Evolutionary conservation across 2,329 filamentous ascomycete genomes (phyloP).

Genomic region (Neofusicoccum parvum): DNA sequence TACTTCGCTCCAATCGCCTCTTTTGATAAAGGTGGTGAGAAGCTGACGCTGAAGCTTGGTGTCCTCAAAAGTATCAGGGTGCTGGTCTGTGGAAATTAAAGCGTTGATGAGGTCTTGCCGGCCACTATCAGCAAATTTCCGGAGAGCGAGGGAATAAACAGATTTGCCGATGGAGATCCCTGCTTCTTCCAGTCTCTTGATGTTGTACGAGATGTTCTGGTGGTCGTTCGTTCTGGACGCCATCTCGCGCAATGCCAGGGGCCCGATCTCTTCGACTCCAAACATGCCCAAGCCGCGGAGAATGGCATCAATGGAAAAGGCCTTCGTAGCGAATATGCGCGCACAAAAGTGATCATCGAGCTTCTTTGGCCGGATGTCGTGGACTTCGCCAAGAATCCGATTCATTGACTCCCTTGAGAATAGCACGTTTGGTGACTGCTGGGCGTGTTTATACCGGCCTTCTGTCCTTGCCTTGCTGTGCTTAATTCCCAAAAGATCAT

Average conservation of each 20-base stretch:
- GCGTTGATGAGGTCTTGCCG: conserved; percentile 56
- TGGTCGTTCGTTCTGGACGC: conserved; percentile 64
- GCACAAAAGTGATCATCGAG: conserved; percentile 69
- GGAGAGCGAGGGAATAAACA: conserved; percentile 66
- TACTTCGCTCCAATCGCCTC: conserved; percentile 54
- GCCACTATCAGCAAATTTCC: conserved; percentile 62
- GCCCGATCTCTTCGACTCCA: conserved; percentile 71
- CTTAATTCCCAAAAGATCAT: neutral
- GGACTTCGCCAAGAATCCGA: conserved; percentile 33
- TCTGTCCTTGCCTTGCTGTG: neutral
- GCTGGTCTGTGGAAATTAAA: conserved; percentile 62
- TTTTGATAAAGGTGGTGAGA: conserved; percentile 54
- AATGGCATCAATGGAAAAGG: conserved; percentile 72
- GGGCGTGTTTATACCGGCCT: neutral
- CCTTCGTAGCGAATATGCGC: conserved; percentile 77
- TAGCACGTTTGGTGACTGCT: neutral
- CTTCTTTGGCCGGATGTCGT: conserved; percentile 42
- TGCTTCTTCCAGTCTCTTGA: conserved; percentile 62
- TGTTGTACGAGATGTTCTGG: conserved; percentile 58
- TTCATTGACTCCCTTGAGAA: conserved; percentile 27
- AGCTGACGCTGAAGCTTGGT: conserved; percentile 55
- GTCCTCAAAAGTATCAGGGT: conserved; percentile 66
- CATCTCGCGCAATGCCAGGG: conserved; percentile 75
- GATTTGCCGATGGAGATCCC: conserved; percentile 65
- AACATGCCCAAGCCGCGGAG: conserved; percentile 71